Conservation (phyloP, 495 filamentous ascomycete species). For the Ascobolus immersus region DNA sequence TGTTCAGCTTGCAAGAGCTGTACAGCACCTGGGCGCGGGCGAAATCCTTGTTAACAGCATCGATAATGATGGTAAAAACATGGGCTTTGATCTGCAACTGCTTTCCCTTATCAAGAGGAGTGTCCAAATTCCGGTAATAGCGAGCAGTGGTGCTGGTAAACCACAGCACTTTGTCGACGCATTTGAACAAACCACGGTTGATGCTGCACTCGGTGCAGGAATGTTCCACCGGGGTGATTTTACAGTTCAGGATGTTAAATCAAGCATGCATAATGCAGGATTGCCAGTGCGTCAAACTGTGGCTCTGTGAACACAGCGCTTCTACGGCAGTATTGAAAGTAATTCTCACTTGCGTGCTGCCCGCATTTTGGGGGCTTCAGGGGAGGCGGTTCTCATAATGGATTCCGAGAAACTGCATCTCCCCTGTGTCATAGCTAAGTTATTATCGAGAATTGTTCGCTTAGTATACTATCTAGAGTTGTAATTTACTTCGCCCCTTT, state of each 20-base stretch:
- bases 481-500: too few species aligned
- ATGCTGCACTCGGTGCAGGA: slow-evolving; percentile 81
- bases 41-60: slow-evolving; percentile 94
- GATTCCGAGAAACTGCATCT: too few species aligned
- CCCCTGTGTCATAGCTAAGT: too few species aligned
- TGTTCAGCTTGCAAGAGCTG: slow-evolving; percentile 57
- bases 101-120: slow-evolving; percentile 63
- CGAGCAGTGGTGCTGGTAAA: slow-evolving; percentile 76
- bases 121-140: slow-evolving; percentile 79
- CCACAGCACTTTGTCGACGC: slow-evolving; percentile 80
- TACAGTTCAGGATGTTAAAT: slow-evolving; percentile 90
- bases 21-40: slow-evolving; percentile 87
- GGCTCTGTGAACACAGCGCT: too few species aligned
- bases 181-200: slow-evolving; percentile 58
- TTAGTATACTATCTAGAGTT: too few species aligned
- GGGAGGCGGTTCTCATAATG: too few species aligned
- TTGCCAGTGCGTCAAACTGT: too few species aligned
- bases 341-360: too few species aligned
- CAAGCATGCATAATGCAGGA: too few species aligned
- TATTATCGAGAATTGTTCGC: too few species aligned
- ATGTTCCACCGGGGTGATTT: slow-evolving; percentile 96
- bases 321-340: too few species aligned
- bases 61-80: slow-evolving; percentile 86
- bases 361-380: too few species aligned
- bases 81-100: slow-evolving; percentile 82